Evolutionary conservation across 1,284 basidiomycete genomes (phyloP).

Genomic region (Malassezia nana): DNA sequence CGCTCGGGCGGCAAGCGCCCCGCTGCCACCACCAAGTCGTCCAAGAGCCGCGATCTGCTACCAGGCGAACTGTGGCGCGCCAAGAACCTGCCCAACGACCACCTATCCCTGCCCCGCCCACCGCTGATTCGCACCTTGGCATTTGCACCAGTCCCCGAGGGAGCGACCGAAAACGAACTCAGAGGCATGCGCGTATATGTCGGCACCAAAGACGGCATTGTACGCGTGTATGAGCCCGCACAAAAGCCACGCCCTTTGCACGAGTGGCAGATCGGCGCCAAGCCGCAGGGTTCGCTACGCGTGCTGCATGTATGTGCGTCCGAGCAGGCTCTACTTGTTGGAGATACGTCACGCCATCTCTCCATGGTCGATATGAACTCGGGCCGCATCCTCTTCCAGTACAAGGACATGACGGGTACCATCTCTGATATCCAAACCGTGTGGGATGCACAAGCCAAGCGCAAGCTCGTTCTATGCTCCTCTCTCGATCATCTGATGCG

Average conservation of each 20-base stretch:
- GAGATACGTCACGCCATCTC: conserved; percentile 11
- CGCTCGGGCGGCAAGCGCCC: conserved; percentile 4
- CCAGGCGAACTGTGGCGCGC: conserved; percentile 17
- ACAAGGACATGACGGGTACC: conserved; percentile 17
- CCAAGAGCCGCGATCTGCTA: conserved; percentile 1
- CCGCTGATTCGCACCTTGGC: conserved; percentile 10
- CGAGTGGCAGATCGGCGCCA: conserved; percentile 12
- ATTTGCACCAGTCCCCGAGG: conserved; percentile 1
- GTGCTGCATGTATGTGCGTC: not conserved
- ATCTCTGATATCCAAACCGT: conserved; percentile 1
- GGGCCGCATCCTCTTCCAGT: conserved; percentile 13
- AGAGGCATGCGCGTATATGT: conserved; percentile 1
- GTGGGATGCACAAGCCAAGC: not conserved
- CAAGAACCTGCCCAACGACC: conserved; percentile 16
- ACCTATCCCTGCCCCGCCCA: conserved; percentile 8
- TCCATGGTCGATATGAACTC: conserved; percentile 4
- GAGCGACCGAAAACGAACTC: not conserved
- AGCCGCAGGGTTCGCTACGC: conserved; percentile 15
- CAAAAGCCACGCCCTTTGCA: conserved; percentile 3
- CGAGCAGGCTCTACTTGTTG: conserved; percentile 3
- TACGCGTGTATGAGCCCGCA: conserved; percentile 14
- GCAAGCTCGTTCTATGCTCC: not conserved
- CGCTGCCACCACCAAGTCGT: not conserved
- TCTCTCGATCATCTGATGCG: conserved; percentile 14
- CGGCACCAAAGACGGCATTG: conserved; percentile 16